These are phyloP conservation scores for Tulasnella sp. DNA, from an alignment of 768 basidiomycete genomes.

Conservation along the genomic window DNA sequence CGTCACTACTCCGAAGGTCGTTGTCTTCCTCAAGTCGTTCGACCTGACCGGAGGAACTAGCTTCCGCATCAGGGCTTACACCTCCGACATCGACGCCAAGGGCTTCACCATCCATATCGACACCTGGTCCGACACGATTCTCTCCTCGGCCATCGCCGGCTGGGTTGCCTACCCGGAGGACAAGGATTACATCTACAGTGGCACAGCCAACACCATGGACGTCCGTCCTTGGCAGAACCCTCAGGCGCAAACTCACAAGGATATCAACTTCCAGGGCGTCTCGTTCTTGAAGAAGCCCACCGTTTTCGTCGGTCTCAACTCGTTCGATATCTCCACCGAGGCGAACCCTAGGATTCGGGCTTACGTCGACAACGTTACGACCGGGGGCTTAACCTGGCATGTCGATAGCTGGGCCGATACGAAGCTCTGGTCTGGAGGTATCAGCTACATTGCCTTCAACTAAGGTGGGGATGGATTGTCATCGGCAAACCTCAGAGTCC, in stretches of 20 bases:
- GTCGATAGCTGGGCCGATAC: slow-evolving; percentile 17
- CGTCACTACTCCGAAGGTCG: background rate
- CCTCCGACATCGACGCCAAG: background rate
- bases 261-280: background rate
- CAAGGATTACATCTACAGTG: background rate
- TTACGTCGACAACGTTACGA: background rate
- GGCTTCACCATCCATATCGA: background rate
- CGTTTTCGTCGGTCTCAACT: slow-evolving; percentile 17
- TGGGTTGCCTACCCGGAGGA: background rate
- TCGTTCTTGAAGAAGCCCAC: background rate
- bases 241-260: background rate
- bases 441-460: slow-evolving; percentile 6
- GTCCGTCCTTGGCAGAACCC: background rate
- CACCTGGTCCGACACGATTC: background rate
- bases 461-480: background rate
- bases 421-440: slow-evolving; percentile 12
- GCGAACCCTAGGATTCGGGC: background rate
- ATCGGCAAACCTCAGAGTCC: too few species aligned
- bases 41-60: background rate
- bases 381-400: slow-evolving; percentile 18
- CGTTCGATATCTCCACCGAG: slow-evolving; percentile 5
- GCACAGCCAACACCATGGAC: background rate
- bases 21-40: background rate
- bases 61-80: background rate
- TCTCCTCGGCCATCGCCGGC: background rate